phyloP scores from a whole-genome alignment of 129 eudicot genomes.

The Cynara cardunculus region DNA sequence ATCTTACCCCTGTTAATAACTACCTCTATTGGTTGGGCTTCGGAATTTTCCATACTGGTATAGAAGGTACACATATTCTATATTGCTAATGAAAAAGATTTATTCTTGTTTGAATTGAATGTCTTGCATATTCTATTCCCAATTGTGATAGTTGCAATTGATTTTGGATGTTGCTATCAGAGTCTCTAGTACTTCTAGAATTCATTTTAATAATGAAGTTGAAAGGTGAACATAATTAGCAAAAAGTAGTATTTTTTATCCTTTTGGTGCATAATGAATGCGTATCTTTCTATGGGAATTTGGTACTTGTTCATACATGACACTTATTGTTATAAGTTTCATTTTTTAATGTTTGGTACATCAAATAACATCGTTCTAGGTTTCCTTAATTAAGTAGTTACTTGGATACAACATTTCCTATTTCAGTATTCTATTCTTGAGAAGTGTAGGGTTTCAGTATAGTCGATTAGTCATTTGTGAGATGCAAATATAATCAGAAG shows the following conservation, averaged over 20 bases:
- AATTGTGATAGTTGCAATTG: background rate
- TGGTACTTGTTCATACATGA: background rate
- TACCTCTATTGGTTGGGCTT: constrained; percentile 86
- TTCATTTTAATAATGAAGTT: background rate
- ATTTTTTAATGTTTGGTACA: constrained; percentile 4
- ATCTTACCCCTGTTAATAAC: constrained; percentile 83
- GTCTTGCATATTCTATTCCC: background rate
- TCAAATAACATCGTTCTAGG: background rate
- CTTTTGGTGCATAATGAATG: background rate
- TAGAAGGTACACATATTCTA: constrained; percentile 55
- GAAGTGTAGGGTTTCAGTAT: background rate
- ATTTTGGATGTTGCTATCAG: constrained; percentile 2
- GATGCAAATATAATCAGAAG: background rate
- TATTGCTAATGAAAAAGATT: background rate
- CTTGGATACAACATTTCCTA: background rate
- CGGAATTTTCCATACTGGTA: constrained; percentile 89
- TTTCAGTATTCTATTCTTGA: background rate
- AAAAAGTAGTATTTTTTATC: background rate
- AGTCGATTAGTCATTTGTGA: too few relatives aligned
- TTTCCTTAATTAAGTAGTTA: background rate
- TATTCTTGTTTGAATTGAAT: constrained; percentile 15
- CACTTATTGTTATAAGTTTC: background rate
- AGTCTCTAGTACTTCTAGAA: constrained; percentile 4
- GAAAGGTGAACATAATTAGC: constrained; percentile 6
- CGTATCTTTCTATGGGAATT: background rate